Evolutionary conservation across 805 yeast genomes (phyloP), one percentile per base, ranked within the genome.

Genomic region (Wickerhamiella galacta): DNA sequence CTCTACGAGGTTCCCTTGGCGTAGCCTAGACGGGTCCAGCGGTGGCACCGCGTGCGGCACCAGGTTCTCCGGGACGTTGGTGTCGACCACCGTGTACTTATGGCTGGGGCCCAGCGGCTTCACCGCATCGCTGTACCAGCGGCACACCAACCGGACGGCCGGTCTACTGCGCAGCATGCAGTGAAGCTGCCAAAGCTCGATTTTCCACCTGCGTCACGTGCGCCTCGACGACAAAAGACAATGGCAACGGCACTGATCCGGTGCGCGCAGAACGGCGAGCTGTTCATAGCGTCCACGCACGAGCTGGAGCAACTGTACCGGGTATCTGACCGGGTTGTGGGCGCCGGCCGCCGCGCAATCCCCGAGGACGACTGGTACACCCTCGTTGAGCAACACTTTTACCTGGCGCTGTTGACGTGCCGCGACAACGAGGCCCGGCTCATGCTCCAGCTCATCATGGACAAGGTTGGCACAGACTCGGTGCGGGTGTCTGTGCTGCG

Each of bases 371-470:
- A 70, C n/a, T 53, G 65, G 32, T 73, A 66, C 49, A 61, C 67
- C 6, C 52, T 85, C 20, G 59, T 73, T 41, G 93, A 81, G 50
- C 64, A 81, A 45, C 72, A 77, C 32, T 80, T 81, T 52, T 70
- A 69, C 46, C 59, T 83, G 12, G 57, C 74, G 4, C 52, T 85
- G 23, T 52, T 65, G 35, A 58, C 76, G n/a, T 61, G 68, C 32
- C 65, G 71, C 36, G 93, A 81, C 47, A 54, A 61, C 2, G 82
- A 73, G 40, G 94, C 95, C 8, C 69, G 75, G 43, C 54, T 67
- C 8, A 57, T 70, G 39, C 63, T 81, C 36, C 78, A 75, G 36
- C 58, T 71, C 29, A 49, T 85, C 11, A 51, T 66, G 22, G 95
- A 85, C 47, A 68, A 69, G 47, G 73, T 83, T 48, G 72, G 70